A percentile compares a stretch with the other conserved stretches of the same genome.
These are phyloP conservation scores for Penicillium sp. DNA, from an alignment of 2,329 filamentous ascomycete genomes.

Conservation along the genomic window DNA sequence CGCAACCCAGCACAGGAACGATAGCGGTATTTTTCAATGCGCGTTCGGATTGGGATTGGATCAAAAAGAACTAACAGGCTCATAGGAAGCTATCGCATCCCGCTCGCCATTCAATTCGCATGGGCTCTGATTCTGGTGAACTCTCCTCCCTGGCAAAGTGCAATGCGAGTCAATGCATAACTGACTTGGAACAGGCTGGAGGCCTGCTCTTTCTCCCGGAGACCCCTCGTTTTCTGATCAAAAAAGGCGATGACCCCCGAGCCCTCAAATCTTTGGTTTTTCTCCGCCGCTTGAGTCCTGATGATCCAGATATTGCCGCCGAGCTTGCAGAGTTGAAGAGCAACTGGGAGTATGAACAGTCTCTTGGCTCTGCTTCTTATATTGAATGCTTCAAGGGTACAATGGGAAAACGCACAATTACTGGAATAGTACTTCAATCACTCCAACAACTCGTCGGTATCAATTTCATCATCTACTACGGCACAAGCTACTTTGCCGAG, in stretches of 20 bases:
- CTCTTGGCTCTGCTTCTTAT: conserved; percentile 38
- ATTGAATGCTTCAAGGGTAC: conserved; percentile 37
- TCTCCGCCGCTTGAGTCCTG: too few relatives aligned
- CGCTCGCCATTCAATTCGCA: conserved; percentile 73
- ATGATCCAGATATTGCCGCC: too few relatives aligned
- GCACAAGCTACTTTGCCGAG: conserved; percentile 40
- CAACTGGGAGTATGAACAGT: conserved; percentile 76
- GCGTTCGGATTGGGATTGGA: too few relatives aligned
- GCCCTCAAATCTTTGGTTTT: too few relatives aligned
- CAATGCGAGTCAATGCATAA: too few relatives aligned
- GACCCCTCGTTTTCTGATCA: conserved; percentile 80
- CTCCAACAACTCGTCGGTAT: conserved; percentile 45
- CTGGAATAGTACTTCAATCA: conserved; percentile 41
- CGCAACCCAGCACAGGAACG: conserved; percentile 59
- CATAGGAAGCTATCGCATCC: conserved; percentile 63
- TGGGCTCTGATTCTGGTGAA: conserved; percentile 79
- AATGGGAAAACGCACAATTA: conserved; percentile 40
- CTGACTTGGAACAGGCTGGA: too few relatives aligned
- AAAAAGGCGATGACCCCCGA: conserved; percentile 54
- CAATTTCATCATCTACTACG: conserved; percentile 47
- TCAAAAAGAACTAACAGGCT: too few relatives aligned
- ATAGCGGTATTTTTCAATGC: too few relatives aligned
- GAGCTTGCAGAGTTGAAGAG: conserved; percentile 81
- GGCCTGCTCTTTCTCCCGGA: conserved; percentile 77
- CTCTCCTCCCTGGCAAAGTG: too few relatives aligned